Evolutionary conservation across 768 basidiomycete species (phyloP).

Genomic region (Hericium rajendrae): DNA sequence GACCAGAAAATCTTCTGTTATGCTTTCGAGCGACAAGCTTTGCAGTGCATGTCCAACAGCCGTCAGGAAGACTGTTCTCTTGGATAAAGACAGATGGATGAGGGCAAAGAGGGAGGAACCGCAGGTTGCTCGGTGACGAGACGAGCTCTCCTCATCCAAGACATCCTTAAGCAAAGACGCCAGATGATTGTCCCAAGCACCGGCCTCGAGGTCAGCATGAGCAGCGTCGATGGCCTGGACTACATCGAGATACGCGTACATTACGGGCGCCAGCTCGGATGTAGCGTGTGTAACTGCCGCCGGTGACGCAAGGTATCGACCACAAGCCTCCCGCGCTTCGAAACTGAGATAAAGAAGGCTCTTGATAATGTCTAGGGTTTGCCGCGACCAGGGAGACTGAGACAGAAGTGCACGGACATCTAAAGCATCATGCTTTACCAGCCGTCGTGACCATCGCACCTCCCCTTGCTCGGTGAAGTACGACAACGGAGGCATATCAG

Average conservation of each 20-base stretch:
- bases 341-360: constrained; percentile 34
- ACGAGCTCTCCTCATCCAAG: not conserved
- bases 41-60: not conserved
- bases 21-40: not conserved
- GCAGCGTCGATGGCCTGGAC: not conserved
- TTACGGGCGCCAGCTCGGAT: constrained; percentile 13
- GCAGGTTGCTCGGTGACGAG: constrained; percentile 3
- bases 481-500: not conserved
- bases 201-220: not conserved
- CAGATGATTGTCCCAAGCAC: constrained; percentile 12
- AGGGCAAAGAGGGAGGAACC: constrained; percentile 2
- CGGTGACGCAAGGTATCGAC: constrained; percentile 15
- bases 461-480: constrained; percentile 1
- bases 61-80: not conserved
- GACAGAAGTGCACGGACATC: constrained; percentile 29
- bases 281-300: constrained; percentile 4
- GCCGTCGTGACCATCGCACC: constrained; percentile 7
- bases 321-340: constrained; percentile 1
- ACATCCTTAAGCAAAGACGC: constrained; percentile 10
- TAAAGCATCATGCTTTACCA: constrained; percentile 11
- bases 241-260: constrained; percentile 15
- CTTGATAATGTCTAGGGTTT: constrained; percentile 34
- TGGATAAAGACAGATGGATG: not conserved
- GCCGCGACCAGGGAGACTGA: constrained; percentile 32
- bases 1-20: not conserved